Conservation (phyloP, 73 alveolate genomes). For the Paramecium tetraurelia region DNA sequence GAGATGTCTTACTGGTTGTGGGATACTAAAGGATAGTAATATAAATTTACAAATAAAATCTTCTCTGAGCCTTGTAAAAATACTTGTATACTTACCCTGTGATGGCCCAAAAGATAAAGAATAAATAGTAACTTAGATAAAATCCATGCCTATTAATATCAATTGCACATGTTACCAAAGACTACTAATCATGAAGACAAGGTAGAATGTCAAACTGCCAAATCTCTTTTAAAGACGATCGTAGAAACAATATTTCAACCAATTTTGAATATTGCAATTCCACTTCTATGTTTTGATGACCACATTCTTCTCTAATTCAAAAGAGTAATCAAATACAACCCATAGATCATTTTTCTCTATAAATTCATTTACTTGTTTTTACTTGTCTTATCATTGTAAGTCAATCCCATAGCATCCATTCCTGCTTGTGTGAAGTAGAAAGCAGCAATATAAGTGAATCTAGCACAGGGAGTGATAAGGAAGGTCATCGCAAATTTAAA, state of each 20-base stretch:
- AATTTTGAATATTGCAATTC: background rate
- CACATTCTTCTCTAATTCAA: conserved; percentile 30
- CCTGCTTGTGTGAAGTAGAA: background rate
- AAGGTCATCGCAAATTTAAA: background rate
- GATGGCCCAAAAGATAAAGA: conserved; percentile 29
- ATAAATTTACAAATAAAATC: background rate
- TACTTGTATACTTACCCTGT: background rate
- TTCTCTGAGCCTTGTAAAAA: conserved; percentile 27
- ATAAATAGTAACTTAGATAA: background rate
- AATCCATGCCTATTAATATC: conserved; percentile 21
- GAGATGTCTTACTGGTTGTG: background rate
- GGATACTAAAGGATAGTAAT: background rate
- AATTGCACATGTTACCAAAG: background rate
- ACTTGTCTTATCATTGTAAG: conserved; percentile 27
- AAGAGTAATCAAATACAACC: background rate
- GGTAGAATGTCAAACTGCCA: background rate
- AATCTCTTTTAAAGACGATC: background rate
- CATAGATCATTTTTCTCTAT: conserved; percentile 4
- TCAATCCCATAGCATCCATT: conserved; percentile 25
- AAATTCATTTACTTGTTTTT: background rate
- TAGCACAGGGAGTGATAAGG: background rate
- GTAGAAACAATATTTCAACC: conserved; percentile 45
- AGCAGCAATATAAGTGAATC: background rate
- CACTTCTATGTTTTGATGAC: background rate
- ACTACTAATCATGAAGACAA: background rate